Conservation (phyloP, 495 filamentous ascomycete species). For the Aspergillus homomorphus region DNA sequence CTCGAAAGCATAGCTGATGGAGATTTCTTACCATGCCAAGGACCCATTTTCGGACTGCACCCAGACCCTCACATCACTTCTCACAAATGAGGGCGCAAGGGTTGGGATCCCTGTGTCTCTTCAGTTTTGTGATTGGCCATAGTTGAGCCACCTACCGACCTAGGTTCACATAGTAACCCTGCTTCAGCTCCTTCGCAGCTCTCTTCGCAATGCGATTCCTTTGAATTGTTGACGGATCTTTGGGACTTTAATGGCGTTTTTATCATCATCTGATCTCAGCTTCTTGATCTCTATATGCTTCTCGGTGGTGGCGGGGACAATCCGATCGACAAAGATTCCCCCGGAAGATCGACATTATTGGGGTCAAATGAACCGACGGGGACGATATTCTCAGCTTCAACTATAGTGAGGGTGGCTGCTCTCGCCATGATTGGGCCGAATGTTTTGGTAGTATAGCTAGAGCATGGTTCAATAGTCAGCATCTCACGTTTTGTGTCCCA, state of each 20-base stretch:
- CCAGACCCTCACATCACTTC: constrained; percentile 72
- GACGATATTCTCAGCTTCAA: constrained; percentile 90
- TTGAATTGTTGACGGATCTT: constrained; percentile 62
- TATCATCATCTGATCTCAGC: constrained; percentile 55
- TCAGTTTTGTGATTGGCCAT: neutral
- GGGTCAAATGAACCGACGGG: constrained; percentile 76
- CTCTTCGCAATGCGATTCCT: constrained; percentile 77
- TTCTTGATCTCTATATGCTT: constrained; percentile 86
- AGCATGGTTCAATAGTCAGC: constrained; percentile 5
- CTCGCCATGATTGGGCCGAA: constrained; percentile 91
- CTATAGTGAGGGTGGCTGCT: constrained; percentile 81
- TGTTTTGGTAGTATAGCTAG: constrained; percentile 48
- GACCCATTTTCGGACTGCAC: constrained; percentile 92
- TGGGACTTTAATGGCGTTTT: constrained; percentile 44
- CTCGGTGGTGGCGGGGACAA: constrained; percentile 69
- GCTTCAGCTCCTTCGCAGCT: constrained; percentile 90
- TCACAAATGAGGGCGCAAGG: constrained; percentile 79
- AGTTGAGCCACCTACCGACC: constrained; percentile 70
- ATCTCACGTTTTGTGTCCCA: neutral
- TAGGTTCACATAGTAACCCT: constrained; percentile 90
- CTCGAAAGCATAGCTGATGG: neutral
- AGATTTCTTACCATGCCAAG: constrained; percentile 59
- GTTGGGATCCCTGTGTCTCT: constrained; percentile 83
- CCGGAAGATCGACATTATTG: constrained; percentile 77
- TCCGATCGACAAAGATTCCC: constrained; percentile 83